Base-by-base conservation (phyloP, 177 flowering plant genomes). In the Tripterygium wilfordii region DNA sequence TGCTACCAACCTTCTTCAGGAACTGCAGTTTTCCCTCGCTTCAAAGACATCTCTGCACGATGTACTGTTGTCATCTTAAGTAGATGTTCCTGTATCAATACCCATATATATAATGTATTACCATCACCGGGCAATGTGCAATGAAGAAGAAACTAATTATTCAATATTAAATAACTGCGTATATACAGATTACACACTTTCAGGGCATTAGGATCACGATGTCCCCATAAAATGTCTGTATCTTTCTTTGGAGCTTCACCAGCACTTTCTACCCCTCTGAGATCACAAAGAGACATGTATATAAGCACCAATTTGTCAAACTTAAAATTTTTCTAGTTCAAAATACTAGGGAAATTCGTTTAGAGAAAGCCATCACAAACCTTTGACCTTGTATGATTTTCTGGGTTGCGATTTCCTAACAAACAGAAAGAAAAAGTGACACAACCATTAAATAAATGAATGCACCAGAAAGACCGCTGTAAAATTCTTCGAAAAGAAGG, bases 61-160 rank as follows among this genome's bases (percentile, higher is more conserved):
- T 92, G 98, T 0, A 80, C 78, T 0, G 87, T 55, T 13, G 98
- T 68, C 80, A 92, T 78, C 64, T 81, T 86, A 56, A 92, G 48
- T 17, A 92, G 58, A 72, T 72, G 85, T 66, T 81, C 98, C 98
- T 92, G 66, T 4, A 51, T 31, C 4, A 54, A 57, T 9, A 41
- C 21, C 7, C 18, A 53, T 17, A 42, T n/a, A n/a, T n/a, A n/a
- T n/a, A n/a, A n/a, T n/a, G n/a, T n/a, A n/a, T n/a, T n/a, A n/a
- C n/a, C n/a, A n/a, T n/a, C n/a, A n/a, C n/a, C n/a, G n/a, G n/a
- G n/a, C n/a, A n/a, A n/a, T n/a, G n/a, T n/a, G n/a, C n/a, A n/a
- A n/a, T n/a, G n/a, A n/a, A n/a, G n/a, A n/a, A n/a, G n/a, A n/a
- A n/a, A n/a, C n/a, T n/a, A n/a, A n/a, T n/a, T n/a, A n/a, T n/a